Percentiles rank a stretch among this genome's conserved stretches.
These are phyloP conservation scores for Coniella lustricola DNA, from an alignment of 2,329 filamentous ascomycete species.

Conservation along the genomic window DNA sequence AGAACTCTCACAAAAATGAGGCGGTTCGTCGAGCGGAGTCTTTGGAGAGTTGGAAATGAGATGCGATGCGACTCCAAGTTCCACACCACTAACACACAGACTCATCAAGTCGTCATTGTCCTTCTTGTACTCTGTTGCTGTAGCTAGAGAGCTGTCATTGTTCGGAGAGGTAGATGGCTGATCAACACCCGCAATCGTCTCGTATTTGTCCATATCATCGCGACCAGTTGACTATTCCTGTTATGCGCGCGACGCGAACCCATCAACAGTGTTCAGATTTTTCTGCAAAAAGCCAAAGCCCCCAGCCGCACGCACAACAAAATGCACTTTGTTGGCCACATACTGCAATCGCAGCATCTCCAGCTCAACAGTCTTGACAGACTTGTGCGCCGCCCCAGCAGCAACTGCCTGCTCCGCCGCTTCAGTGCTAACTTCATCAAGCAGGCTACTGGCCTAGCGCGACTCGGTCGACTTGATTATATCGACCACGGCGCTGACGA, in stretches of 20 bases:
- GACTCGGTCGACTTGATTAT: constrained; percentile 41
- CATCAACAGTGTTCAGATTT: constrained; percentile 18
- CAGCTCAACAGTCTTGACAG: constrained; percentile 43
- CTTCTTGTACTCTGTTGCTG: background rate
- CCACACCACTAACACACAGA: background rate
- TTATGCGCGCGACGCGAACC: background rate
- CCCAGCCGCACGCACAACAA: constrained; percentile 53
- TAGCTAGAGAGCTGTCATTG: too few relatives aligned
- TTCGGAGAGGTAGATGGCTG: background rate
- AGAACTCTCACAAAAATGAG: too few relatives aligned
- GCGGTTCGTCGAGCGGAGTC: too few relatives aligned
- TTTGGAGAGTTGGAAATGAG: too few relatives aligned
- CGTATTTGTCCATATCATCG: constrained; percentile 21
- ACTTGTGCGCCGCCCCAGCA: constrained; percentile 37
- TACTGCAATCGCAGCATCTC: constrained; percentile 50
- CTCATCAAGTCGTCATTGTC: constrained; percentile 43
- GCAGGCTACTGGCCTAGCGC: constrained; percentile 29
- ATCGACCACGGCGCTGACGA: constrained; percentile 49
- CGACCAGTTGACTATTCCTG: constrained; percentile 3
- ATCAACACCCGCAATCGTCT: constrained; percentile 16
- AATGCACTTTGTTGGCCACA: constrained; percentile 45
- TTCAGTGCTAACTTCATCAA: constrained; percentile 31
- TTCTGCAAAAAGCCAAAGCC: constrained; percentile 43
- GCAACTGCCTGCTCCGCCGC: constrained; percentile 38
- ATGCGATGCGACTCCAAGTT: too few relatives aligned